Evolutionary conservation across 768 basidiomycete genomes (phyloP), one percentile per base, ranked within the genome.

Genomic region (Phlebiopsis gigantea): DNA sequence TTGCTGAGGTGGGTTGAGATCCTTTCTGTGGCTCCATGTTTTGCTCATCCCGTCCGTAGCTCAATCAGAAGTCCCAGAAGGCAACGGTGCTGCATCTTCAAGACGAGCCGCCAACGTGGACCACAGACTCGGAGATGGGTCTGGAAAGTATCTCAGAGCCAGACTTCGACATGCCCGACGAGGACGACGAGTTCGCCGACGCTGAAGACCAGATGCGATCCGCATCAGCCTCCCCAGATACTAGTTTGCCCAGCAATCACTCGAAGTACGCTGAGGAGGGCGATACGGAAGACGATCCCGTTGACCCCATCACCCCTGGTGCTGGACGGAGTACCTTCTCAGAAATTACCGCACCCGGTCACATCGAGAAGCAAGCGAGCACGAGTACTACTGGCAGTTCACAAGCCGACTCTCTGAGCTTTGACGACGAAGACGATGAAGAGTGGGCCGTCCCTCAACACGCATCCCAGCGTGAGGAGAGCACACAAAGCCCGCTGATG

Each of bases 31-130:
- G 55, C 22, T 45, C 53, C 47, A 34, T 22, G 54, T 48, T 17
- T 4, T 46, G 22, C 46, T 24, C 29, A 10, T 15, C n/a, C 14
- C 14, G 5, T 30, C 15, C 22, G 12, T 60, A 82, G 81, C 70
- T 83, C 22, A 74, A 73, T 41, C 66, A 67, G 25, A 66, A 66
- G 7, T 72, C 76, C 12, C 34, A 39, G 44, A 82, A 84, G 66
- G 76, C 83, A 34, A 91, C 50, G 3, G 57, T 95, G 53, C 93
- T 98, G 62, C 84, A 89, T 0, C 79, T 98, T 4, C 90, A 91
- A 59, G 88, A 94, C 41, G 91, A 93, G 61, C 91, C 88, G 0
- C 93, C 93, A 1, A 79, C 78, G 4, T 97, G 93, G 93, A 79
- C 84, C 6, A 79, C 76, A 0, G 87, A 88, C 65, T 82, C 79